Evolutionary conservation across 2,329 filamentous ascomycete species (phyloP), one percentile per base, ranked within the genome.

Genomic region (Sphaerostilbella broomeana): DNA sequence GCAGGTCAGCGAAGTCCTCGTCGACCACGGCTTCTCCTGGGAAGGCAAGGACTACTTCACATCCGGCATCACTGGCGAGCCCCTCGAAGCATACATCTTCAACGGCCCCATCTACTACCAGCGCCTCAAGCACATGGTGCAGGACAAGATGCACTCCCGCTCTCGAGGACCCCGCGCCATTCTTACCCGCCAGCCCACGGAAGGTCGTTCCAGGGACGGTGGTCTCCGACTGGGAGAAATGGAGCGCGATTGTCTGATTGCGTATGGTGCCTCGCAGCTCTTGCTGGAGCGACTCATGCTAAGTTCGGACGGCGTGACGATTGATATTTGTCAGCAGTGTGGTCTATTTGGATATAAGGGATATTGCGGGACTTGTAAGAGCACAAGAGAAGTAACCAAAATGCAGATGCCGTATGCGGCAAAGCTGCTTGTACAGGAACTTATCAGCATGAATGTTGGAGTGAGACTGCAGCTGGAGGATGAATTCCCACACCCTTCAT

Each of bases 71-170:
- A 97, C 92, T 0, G 94, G 92, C 53, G 92, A 98, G 64, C 79
- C 86, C 0, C 73, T 97, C 5, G 88, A 94, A 48, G 89, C 89
- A 10, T 97, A 97, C 65, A 88, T 98, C 57, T 98, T 97, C 73
- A 95, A 94, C 60, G 92, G 92, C 0, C 92, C 92, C 9, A 98
- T 98, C 64, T 98, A 95, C 70, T 98, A 98, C 70, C 92, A 98
- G 70, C 94, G 95, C 51, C 78, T 98, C 49, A 98, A 98, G 75
- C 92, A 98, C 73, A 98, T 98, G 92, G 92, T 98, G 4, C 89
- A 97, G 62, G 92, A 98, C 61, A 98, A 98, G 69, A 97, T 98
- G 92, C 92, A 98, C 66, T 90, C 86, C 21, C 86, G 92, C 46
- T 81, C 90, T 2, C 82, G 87, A 11, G 94, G 94, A 0, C 94